Conservation (phyloP, 2,329 filamentous ascomycete species). For the Botrytis elliptica region DNA sequence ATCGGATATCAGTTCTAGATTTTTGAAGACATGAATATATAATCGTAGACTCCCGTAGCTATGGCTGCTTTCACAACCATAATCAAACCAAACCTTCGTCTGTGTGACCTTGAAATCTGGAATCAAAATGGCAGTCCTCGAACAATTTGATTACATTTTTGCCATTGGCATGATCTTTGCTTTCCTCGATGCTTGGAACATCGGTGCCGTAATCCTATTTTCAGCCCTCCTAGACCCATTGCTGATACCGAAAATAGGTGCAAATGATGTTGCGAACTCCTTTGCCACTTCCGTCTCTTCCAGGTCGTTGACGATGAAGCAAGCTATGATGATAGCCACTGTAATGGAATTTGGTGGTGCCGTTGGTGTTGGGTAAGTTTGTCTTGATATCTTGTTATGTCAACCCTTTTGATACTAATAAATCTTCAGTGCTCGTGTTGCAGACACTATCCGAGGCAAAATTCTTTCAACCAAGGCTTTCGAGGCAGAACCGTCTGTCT, state of each 20-base stretch:
- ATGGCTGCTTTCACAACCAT: background rate
- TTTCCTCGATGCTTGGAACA: constrained; percentile 59
- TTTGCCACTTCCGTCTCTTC: constrained; percentile 82
- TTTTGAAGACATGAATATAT: background rate
- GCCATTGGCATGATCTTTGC: constrained; percentile 45
- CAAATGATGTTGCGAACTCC: constrained; percentile 80
- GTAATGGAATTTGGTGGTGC: constrained; percentile 69
- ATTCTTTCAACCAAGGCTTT: constrained; percentile 64
- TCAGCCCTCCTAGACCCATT: background rate
- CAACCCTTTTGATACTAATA: background rate
- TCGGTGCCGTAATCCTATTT: constrained; percentile 43
- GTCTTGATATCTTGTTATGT: background rate
- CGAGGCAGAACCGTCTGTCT: constrained; percentile 59
- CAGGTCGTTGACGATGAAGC: constrained; percentile 68
- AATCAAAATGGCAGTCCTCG: constrained; percentile 12
- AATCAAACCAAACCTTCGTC: background rate
- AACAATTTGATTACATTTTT: constrained; percentile 12
- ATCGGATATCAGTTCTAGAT: background rate
- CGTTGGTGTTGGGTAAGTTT: constrained; percentile 42
- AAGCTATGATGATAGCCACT: constrained; percentile 65
- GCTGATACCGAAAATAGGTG: constrained; percentile 1
- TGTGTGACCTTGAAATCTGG: background rate
- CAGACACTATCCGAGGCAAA: constrained; percentile 77
- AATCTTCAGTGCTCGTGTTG: constrained; percentile 65
- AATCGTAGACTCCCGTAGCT: background rate